Percentiles rank a stretch among this genome's conserved stretches.
These are phyloP conservation scores for Coffea eugenioides DNA, from an alignment of 257 asterid genomes.

Conservation along the genomic window DNA sequence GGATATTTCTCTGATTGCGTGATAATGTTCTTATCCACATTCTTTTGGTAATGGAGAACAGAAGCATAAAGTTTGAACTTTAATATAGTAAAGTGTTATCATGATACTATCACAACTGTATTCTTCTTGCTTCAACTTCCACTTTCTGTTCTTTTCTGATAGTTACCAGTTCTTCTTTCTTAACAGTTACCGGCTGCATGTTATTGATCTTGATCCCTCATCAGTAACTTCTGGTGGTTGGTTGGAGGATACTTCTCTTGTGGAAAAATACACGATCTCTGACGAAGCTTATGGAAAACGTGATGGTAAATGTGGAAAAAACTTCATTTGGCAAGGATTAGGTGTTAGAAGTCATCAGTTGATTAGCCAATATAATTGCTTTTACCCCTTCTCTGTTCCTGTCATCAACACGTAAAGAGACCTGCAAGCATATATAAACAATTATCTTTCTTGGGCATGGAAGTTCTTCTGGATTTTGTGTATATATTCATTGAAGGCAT, in stretches of 20 bases:
- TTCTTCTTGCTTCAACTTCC: background rate
- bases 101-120: background rate
- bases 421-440: too few species aligned
- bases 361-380: too few species aligned
- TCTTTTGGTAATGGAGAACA: background rate
- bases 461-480: too few species aligned
- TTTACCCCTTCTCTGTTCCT: too few species aligned
- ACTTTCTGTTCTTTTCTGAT: background rate
- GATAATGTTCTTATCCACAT: background rate
- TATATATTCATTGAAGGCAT: too few species aligned
- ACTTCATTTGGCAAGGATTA: constrained; percentile 3
- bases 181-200: constrained; percentile 72
- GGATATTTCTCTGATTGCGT: background rate
- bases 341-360: constrained; percentile 3
- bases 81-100: background rate
- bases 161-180: constrained; percentile 3
- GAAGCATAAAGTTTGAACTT: background rate
- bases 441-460: too few species aligned
- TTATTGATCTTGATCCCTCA: constrained; percentile 85
- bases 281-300: constrained; percentile 86
- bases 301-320: constrained; percentile 48
- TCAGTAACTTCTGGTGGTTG: constrained; percentile 97
- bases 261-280: constrained; percentile 90
- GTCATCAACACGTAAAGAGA: too few species aligned
- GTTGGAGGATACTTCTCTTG: constrained; percentile 94